Conservation (phyloP, 768 basidiomycete genomes). For the Asterophora parasitica region DNA sequence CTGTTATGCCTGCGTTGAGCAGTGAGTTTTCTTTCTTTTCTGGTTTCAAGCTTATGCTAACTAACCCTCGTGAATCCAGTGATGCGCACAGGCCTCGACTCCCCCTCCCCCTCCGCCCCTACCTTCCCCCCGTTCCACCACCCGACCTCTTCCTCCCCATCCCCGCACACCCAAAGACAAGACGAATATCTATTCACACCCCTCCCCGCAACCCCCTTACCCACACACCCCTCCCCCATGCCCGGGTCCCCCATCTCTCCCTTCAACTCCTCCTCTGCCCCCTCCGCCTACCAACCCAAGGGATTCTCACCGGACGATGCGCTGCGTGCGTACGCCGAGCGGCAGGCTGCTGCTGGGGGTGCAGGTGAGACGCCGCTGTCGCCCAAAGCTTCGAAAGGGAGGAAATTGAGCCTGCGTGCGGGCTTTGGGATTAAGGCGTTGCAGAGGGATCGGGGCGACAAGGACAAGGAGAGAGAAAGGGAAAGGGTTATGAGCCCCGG, state of each 20-base stretch:
- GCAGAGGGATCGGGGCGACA: neutral
- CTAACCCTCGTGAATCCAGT: constrained; percentile 33
- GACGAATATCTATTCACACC: constrained; percentile 35
- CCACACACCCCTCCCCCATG: constrained; percentile 28
- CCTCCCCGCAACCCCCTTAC: constrained; percentile 29
- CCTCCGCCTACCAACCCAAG: neutral
- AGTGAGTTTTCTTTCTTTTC: constrained; percentile 36
- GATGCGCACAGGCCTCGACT: constrained; percentile 57
- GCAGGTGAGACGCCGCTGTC: neutral
- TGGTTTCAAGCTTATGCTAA: constrained; percentile 4
- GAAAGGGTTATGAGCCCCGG: neutral
- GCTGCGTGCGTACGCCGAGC: constrained; percentile 68
- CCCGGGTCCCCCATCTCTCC: constrained; percentile 1
- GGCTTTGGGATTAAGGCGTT: constrained; percentile 7
- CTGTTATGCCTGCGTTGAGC: constrained; percentile 64
- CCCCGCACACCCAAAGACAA: neutral
- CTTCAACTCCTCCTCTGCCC: neutral
- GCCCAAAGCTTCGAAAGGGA: neutral
- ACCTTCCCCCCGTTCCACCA: constrained; percentile 31
- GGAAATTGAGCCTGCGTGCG: constrained; percentile 12
- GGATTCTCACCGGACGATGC: constrained; percentile 64
- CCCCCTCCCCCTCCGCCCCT: neutral
- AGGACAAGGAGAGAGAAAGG: no score
- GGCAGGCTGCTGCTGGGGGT: constrained; percentile 14
- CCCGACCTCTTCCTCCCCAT: constrained; percentile 29